phyloP scores from a whole-genome alignment of 208 protist species.

The Acanthamoeba polyphaga region DNA sequence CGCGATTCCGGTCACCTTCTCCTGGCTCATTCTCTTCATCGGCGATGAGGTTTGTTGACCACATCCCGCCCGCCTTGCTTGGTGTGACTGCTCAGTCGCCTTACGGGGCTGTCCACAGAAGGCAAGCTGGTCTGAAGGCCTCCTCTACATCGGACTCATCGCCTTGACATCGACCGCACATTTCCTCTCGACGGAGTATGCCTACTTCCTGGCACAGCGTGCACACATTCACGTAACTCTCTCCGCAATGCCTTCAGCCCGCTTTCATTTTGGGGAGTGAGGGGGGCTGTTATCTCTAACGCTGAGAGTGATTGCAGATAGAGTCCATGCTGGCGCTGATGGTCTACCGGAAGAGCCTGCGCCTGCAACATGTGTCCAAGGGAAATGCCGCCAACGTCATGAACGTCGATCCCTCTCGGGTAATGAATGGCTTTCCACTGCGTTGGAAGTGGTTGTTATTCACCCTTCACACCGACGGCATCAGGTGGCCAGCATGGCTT shows the following conservation, averaged over 20 bases:
- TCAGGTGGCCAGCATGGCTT: background rate
- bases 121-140: background rate
- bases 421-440: background rate
- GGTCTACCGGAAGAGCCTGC: constrained; percentile 37
- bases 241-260: background rate
- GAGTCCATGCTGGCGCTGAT: background rate
- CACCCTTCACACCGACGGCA: background rate
- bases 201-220: background rate
- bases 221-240: background rate
- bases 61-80: background rate
- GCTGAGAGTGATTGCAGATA: background rate
- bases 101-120: background rate
- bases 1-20: background rate
- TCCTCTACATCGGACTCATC: background rate
- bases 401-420: constrained; percentile 11
- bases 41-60: constrained; percentile 9
- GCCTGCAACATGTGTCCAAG: background rate
- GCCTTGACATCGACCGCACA: background rate
- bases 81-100: background rate
- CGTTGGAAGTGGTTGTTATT: background rate
- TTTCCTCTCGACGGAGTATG: background rate
- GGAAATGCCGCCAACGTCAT: background rate
- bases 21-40: background rate
- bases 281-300: background rate
- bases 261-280: background rate